Evolutionary conservation across 352 stramenopile genomes (phyloP).

Genomic region (Pythium apleroticum): DNA sequence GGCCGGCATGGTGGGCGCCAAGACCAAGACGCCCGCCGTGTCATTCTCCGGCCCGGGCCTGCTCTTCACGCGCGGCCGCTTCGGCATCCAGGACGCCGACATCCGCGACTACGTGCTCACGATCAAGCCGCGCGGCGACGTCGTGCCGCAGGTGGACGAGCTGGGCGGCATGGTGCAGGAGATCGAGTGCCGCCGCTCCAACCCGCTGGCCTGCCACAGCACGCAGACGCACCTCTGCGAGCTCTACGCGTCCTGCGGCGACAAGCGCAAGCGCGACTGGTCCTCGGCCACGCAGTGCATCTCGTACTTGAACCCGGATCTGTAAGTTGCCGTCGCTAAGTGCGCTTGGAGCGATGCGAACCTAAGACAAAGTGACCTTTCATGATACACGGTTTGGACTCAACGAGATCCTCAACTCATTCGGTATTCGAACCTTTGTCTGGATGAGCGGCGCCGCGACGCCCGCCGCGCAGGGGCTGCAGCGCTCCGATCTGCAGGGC

Average conservation of each 20-base stretch:
- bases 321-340: conserved; percentile 2
- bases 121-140: conserved; percentile 75
- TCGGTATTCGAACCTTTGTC: neutral
- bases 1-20: conserved; percentile 82
- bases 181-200: conserved; percentile 78
- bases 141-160: conserved; percentile 82
- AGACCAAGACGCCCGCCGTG: conserved; percentile 74
- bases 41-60: conserved; percentile 83
- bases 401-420: neutral
- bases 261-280: conserved; percentile 80
- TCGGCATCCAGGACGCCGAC: conserved; percentile 63
- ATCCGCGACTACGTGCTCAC: conserved; percentile 87
- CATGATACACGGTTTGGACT: neutral
- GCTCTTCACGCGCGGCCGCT: conserved; percentile 78
- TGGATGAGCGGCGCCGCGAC: neutral
- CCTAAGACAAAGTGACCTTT: conserved; percentile 12
- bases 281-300: conserved; percentile 67
- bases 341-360: conserved; percentile 11
- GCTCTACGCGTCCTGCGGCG: conserved; percentile 76
- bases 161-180: conserved; percentile 87
- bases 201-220: conserved; percentile 82
- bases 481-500: conserved; percentile 16
- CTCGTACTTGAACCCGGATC: conserved; percentile 50
- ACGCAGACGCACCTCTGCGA: conserved; percentile 85
- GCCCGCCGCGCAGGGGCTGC: conserved; percentile 2